Conservation (phyloP, 1,284 basidiomycete species). For the Trichosporon sp. region DNA sequence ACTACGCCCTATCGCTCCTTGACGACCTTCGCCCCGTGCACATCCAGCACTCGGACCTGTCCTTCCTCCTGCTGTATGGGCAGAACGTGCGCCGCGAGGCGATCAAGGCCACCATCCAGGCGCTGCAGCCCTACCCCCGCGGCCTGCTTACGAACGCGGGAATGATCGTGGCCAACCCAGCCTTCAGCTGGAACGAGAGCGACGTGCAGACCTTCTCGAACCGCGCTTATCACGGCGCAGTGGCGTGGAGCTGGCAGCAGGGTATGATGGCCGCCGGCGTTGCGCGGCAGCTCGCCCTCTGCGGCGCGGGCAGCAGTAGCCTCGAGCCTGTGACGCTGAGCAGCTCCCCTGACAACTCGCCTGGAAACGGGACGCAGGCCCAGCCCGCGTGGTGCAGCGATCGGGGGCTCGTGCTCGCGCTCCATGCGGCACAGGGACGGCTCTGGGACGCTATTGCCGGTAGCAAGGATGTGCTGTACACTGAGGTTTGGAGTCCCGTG, state of each 20-base stretch:
- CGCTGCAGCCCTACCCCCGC: constrained; percentile 50
- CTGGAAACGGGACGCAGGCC: background rate
- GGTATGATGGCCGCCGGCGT: constrained; percentile 51
- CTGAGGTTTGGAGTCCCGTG: constrained; percentile 38
- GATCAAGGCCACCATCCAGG: constrained; percentile 46
- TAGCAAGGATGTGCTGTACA: constrained; percentile 35
- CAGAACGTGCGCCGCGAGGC: constrained; percentile 38
- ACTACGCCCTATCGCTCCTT: constrained; percentile 47
- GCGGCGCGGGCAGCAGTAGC: constrained; percentile 23
- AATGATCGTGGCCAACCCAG: constrained; percentile 52
- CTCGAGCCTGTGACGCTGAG: background rate
- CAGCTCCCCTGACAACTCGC: constrained; percentile 10
- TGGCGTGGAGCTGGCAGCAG: constrained; percentile 52
- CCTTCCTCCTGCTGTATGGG: constrained; percentile 49
- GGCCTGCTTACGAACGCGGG: constrained; percentile 29
- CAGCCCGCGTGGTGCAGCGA: constrained; percentile 48
- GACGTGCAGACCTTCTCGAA: constrained; percentile 42
- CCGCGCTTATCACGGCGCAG: constrained; percentile 51
- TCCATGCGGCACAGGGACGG: constrained; percentile 43
- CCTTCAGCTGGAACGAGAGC: constrained; percentile 49
- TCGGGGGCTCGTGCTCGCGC: constrained; percentile 31
- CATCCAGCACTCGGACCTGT: constrained; percentile 49
- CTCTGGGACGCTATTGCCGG: constrained; percentile 50
- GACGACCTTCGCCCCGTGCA: constrained; percentile 39
- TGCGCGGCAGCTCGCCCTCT: constrained; percentile 47